A percentile compares a stretch with the other conserved stretches of the same genome.
phyloP scores from a whole-genome alignment of 2,329 filamentous ascomycete species.

The Xylariaceae sp. region DNA sequence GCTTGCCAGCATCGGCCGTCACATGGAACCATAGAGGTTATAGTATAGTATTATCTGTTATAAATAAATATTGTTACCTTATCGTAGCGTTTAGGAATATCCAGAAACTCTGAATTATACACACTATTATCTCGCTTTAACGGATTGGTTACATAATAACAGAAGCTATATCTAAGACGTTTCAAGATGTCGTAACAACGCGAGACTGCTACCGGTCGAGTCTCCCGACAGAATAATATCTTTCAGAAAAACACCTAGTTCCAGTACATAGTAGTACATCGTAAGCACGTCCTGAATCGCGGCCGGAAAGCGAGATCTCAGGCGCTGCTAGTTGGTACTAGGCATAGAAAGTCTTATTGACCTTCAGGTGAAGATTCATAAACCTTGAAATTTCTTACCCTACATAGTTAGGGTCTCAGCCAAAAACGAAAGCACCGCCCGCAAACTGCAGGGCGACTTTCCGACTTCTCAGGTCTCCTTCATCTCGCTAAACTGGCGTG shows the following conservation, averaged over 20 bases:
- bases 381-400: conserved; percentile 8
- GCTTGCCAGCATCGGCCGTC: conserved; percentile 12
- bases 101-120: too few species aligned
- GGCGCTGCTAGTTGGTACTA: conserved; percentile 22
- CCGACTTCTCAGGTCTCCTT: too few species aligned
- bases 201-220: conserved; percentile 23
- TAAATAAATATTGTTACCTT: too few species aligned
- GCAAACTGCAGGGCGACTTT: conserved; percentile 27
- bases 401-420: conserved; percentile 12
- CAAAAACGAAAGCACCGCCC: conserved; percentile 28
- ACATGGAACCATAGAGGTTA: conserved; percentile 30
- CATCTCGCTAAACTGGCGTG: not conserved
- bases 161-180: not conserved
- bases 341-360: conserved; percentile 15
- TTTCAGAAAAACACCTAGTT: conserved; percentile 10
- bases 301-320: conserved; percentile 22
- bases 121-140: too few species aligned
- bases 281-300: conserved; percentile 27
- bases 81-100: too few species aligned
- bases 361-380: conserved; percentile 12
- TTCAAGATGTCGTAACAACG: conserved; percentile 18
- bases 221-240: conserved; percentile 23
- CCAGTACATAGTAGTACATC: conserved; percentile 17
- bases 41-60: too few species aligned
- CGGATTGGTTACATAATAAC: conserved; percentile 10